Evolutionary conservation across 192 early-diverging fungal genomes (phyloP).

Genomic region (Coemansia brasiliensis): DNA sequence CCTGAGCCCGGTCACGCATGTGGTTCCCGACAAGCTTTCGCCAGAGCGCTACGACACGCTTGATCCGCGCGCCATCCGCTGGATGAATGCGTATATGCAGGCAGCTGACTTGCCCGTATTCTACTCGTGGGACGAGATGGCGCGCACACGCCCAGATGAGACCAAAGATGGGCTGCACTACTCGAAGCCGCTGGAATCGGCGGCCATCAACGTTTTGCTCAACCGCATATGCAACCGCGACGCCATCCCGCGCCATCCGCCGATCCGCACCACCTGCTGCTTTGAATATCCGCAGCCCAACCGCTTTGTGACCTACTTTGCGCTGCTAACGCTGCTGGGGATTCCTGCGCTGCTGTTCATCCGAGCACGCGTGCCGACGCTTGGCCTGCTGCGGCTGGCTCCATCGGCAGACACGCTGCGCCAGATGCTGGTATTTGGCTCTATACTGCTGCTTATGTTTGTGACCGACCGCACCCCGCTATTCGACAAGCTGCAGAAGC

Average conservation of each 20-base stretch:
- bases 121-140: conserved; percentile 56
- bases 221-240: conserved; percentile 65
- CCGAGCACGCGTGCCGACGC: neutral
- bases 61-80: conserved; percentile 38
- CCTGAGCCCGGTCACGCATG: conserved; percentile 45
- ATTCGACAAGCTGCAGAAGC: conserved; percentile 68
- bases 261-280: conserved; percentile 64
- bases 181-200: conserved; percentile 41
- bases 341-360: conserved; percentile 13
- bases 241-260: conserved; percentile 48
- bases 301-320: conserved; percentile 48
- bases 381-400: conserved; percentile 14
- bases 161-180: conserved; percentile 77
- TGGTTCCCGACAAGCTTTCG: conserved; percentile 54
- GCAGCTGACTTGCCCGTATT: conserved; percentile 47
- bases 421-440: conserved; percentile 57
- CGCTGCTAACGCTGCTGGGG: conserved; percentile 19
- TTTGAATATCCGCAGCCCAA: conserved; percentile 54
- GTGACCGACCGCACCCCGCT: conserved; percentile 68
- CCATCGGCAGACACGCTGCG: conserved; percentile 45
- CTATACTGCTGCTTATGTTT: conserved; percentile 62
- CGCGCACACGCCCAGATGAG: conserved; percentile 27
- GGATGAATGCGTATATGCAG: conserved; percentile 61
- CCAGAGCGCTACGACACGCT: conserved; percentile 54
- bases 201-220: conserved; percentile 59